Percentiles rank a stretch among this genome's conserved stretches.
These are phyloP conservation scores for Syzygium aromaticum DNA, from an alignment of 345 rosid genomes.

Conservation along the genomic window DNA sequence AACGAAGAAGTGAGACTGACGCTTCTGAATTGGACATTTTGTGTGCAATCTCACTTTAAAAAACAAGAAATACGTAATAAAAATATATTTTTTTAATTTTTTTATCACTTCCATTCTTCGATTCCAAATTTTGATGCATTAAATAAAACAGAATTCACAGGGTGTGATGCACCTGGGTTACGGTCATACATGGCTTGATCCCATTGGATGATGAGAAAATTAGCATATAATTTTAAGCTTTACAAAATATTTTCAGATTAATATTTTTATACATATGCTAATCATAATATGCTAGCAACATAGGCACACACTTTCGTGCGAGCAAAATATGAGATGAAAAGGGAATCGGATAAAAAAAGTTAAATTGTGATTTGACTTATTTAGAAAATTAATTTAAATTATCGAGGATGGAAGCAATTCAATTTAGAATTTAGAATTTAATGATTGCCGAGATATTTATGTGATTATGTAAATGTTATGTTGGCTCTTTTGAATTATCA, in stretches of 20 bases:
- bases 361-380: background rate
- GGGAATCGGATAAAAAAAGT: background rate
- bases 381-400: background rate
- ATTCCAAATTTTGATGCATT: background rate
- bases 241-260: background rate
- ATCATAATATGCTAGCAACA: background rate
- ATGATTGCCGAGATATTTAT: background rate
- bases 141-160: background rate
- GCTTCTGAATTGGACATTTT: background rate
- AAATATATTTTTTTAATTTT: background rate
- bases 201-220: background rate
- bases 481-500: background rate
- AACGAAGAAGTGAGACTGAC: background rate
- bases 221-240: background rate
- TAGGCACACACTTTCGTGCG: background rate
- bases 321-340: background rate
- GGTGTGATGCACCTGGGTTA: background rate
- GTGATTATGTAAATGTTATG: background rate
- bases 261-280: background rate
- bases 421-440: background rate
- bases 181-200: background rate
- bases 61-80: background rate
- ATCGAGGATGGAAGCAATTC: rapidly evolving
- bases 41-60: background rate
- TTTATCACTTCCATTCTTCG: background rate